A percentile compares a stretch with the other conserved stretches of the same genome.
These are phyloP conservation scores for Dioscorea dumetorum DNA, from an alignment of 106 monocot species.

Conservation along the genomic window DNA sequence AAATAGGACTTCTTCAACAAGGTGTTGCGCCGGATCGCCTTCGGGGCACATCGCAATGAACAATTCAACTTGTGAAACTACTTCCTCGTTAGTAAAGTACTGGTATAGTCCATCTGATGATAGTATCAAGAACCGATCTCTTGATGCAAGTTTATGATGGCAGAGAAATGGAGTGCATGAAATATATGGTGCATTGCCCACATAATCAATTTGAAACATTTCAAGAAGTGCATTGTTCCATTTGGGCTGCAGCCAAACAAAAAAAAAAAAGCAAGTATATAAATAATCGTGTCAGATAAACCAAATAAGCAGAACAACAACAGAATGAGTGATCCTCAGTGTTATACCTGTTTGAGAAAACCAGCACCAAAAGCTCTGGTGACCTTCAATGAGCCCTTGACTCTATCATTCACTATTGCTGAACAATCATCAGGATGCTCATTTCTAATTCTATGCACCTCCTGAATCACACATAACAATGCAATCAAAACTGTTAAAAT, in stretches of 20 bases:
- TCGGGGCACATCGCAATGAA: constrained; percentile 71
- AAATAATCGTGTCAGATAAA: neutral
- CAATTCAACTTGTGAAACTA: constrained; percentile 60
- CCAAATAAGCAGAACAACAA: too few relatives aligned
- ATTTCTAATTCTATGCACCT: constrained; percentile 39
- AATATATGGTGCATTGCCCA: constrained; percentile 82
- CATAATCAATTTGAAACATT: constrained; percentile 86
- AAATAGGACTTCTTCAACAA: constrained; percentile 57
- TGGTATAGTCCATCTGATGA: constrained; percentile 95
- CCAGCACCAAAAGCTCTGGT: constrained; percentile 95
- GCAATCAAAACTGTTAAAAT: neutral
- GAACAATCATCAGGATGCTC: constrained; percentile 52
- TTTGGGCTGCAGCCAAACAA: constrained; percentile 86
- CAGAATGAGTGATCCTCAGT: too few relatives aligned
- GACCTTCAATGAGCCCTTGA: constrained; percentile 90
- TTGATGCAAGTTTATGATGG: constrained; percentile 49
- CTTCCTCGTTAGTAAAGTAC: constrained; percentile 91
- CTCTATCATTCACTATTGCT: constrained; percentile 60
- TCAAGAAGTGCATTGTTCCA: constrained; percentile 91
- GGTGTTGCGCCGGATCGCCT: constrained; percentile 72
- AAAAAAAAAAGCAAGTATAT: too few relatives aligned
- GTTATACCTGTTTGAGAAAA: constrained; percentile 70
- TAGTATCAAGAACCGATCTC: constrained; percentile 66
- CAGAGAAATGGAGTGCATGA: constrained; percentile 66
- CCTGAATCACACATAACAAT: constrained; percentile 24